Base-by-base conservation (phyloP, 305 asterid genomes). In the Fraxinus angustifolia region DNA sequence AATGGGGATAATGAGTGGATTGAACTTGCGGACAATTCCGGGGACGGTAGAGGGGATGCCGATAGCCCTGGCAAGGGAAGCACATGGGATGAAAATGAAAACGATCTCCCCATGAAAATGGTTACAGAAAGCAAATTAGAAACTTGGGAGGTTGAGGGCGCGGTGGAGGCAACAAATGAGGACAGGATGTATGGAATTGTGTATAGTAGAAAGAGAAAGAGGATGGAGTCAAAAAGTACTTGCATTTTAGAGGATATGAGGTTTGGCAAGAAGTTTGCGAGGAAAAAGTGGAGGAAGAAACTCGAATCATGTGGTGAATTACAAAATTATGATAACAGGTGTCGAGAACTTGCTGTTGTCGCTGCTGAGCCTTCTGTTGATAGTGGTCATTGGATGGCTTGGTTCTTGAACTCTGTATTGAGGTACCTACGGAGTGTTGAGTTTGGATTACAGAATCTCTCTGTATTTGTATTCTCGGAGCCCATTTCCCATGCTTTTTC, bases 141-240 rank as follows among this genome's bases (percentile, higher is more conserved):
- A 67, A 30, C 42, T 30, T 35, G 21, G 21, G 75, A 31, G 19
- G 38, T n/a, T 16, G 40, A 31, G 42, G 75, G 26, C 10, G 79
- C n/a, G 2, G 73, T 71, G 76, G 87, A 78, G 26, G 81, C 48
- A 36, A 73, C 74, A 75, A 31, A 78, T 75, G 78, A 12, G 72
- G 86, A 78, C 81, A 78, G 36, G 82, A 90, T 78, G 89, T 86
- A 50, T 82, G 91, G 91, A 74, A 58, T 75, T 86, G 92, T 90
- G 76, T 92, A 91, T 76, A 74, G 19, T 82, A 90, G 97, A 85
- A 93, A 91, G 87, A 84, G 97, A 82, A 91, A 81, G 82, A 85
- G 88, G 76, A 45, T 33, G 23, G 90, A 30, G 16, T 76, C 45
- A 62, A 17, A 62, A 65, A 75, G 35, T 14, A 14, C 48, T 14